phyloP scores from a whole-genome alignment of 257 asterid species.

The Solanum corneliomulleri region DNA sequence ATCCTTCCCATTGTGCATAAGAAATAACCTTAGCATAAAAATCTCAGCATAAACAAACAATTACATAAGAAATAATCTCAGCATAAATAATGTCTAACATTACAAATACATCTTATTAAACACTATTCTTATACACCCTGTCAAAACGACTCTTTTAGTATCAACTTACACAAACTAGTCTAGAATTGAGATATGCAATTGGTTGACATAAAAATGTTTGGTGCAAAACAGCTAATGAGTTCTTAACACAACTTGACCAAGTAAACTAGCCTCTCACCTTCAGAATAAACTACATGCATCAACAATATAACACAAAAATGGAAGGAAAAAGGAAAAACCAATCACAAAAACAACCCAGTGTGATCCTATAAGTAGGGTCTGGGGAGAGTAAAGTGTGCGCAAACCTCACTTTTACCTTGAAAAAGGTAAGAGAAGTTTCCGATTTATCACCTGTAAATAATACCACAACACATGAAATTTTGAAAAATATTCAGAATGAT shows the following conservation, averaged over 20 bases:
- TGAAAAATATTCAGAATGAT: background rate
- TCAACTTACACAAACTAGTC: background rate
- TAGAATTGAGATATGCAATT: background rate
- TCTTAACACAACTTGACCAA: background rate
- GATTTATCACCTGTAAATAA: background rate
- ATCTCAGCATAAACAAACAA: no score
- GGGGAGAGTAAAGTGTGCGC: background rate
- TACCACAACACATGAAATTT: background rate
- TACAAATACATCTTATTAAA: accelerated
- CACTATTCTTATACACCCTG: background rate
- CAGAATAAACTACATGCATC: background rate
- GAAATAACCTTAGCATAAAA: no score
- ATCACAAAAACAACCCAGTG: no score
- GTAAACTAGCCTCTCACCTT: background rate
- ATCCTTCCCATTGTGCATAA: no score
- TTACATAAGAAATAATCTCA: background rate
- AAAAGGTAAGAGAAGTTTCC: background rate
- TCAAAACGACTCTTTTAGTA: background rate
- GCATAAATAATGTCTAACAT: background rate
- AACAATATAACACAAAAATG: background rate
- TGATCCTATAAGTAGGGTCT: no score
- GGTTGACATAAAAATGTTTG: background rate
- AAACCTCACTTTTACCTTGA: background rate
- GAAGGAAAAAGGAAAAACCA: no score
- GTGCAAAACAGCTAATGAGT: background rate